phyloP scores from a whole-genome alignment of 306 rosid genomes.

The Vigna mungo region DNA sequence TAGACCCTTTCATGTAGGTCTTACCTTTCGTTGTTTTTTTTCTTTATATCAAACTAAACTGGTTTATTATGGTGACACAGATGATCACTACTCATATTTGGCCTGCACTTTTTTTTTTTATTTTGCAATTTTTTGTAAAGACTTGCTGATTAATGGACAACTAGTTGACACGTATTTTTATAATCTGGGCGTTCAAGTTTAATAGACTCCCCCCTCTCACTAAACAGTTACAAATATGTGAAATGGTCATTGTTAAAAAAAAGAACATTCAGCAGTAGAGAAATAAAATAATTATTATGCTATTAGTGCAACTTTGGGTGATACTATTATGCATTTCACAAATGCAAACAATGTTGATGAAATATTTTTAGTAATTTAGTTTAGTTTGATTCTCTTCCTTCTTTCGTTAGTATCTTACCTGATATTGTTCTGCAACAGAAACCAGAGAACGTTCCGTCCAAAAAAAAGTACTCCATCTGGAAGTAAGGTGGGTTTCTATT shows the following conservation, averaged over 20 bases:
- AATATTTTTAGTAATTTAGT: constrained; percentile 18
- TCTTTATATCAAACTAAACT: background rate
- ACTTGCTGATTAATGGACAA: constrained; percentile 33
- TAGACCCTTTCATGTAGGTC: constrained; percentile 1
- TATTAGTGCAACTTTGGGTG: constrained; percentile 38
- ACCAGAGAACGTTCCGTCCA: constrained; percentile 96
- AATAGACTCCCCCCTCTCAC: background rate
- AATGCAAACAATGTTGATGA: constrained; percentile 25
- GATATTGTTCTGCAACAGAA: constrained; percentile 67
- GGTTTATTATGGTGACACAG: constrained; percentile 4
- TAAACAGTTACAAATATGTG: constrained; percentile 10
- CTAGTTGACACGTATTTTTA: constrained; percentile 25
- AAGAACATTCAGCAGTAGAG: background rate
- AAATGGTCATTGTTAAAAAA: background rate
- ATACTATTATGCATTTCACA: constrained; percentile 19
- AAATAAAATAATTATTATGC: constrained; percentile 19
- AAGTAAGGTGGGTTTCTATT: constrained; percentile 79
- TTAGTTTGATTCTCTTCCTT: constrained; percentile 36
- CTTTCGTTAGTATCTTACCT: constrained; percentile 21
- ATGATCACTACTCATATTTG: background rate
- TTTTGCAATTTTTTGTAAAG: background rate
- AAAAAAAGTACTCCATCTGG: constrained; percentile 98
- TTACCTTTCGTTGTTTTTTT: background rate
- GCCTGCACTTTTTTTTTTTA: constrained; percentile 3
- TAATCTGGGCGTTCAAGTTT: constrained; percentile 8